A percentile compares a stretch with the other conserved stretches of the same genome.
phyloP scores from a whole-genome alignment of 139 green algal genomes.

The Gonium pectorale region DNA sequence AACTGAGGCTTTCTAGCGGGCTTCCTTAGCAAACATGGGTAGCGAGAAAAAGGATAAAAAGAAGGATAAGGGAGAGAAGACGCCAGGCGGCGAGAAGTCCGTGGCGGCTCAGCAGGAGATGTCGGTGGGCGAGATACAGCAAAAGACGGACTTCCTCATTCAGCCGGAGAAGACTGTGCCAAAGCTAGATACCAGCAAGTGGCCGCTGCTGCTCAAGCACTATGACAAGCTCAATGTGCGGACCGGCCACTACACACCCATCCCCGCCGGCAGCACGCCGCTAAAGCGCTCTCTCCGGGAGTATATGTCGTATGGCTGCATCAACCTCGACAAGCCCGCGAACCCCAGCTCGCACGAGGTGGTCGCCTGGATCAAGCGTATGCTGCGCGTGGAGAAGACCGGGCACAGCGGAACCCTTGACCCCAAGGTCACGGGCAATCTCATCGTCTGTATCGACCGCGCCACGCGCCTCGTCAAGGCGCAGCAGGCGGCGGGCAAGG shows the following conservation, averaged over 20 bases:
- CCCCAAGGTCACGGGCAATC: slow-evolving; percentile 94
- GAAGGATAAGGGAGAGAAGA: slow-evolving; percentile 51
- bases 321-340: slow-evolving; percentile 98
- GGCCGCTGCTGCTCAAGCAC: slow-evolving; percentile 98
- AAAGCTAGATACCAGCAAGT: slow-evolving; percentile 94
- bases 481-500: slow-evolving; percentile 98
- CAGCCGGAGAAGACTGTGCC: slow-evolving; percentile 59
- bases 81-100: slow-evolving; percentile 24
- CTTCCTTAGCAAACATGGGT: background rate
- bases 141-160: slow-evolving; percentile 63
- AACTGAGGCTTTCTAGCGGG: too few species aligned
- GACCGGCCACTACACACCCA: slow-evolving; percentile 98
- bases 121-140: slow-evolving; percentile 42
- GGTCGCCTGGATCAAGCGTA: slow-evolving; percentile 97
- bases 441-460: slow-evolving; percentile 98
- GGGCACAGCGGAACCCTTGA: slow-evolving; percentile 97
- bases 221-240: slow-evolving; percentile 95
- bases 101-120: slow-evolving; percentile 26
- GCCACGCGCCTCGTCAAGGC: slow-evolving; percentile 98
- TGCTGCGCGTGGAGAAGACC: slow-evolving; percentile 98
- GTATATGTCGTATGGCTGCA: slow-evolving; percentile 95
- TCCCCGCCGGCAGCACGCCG: slow-evolving; percentile 92
- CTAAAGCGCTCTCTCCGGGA: slow-evolving; percentile 91
- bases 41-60: slow-evolving; percentile 57
- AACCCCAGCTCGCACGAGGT: slow-evolving; percentile 98